A percentile compares a stretch with the other conserved stretches of the same genome.
Conservation (phyloP, 2,329 filamentous ascomycete genomes). For the Cladosporium colombiae region DNA sequence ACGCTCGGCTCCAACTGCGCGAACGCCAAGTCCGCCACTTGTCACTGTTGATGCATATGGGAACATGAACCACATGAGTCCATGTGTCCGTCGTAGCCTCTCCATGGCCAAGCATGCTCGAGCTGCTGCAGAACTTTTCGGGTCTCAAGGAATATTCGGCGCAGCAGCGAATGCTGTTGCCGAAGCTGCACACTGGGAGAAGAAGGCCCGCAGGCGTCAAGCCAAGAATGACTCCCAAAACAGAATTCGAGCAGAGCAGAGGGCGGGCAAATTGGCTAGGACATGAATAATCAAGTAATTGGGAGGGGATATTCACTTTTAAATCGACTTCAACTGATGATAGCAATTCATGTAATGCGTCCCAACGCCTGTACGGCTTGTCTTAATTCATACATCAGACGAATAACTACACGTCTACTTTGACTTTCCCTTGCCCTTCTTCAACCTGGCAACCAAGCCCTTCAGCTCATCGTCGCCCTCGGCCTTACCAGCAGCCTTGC, state of each 20-base stretch:
- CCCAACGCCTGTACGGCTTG: background rate
- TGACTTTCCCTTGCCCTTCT: constrained; percentile 28
- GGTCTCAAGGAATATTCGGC: background rate
- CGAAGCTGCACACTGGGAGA: background rate
- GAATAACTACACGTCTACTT: constrained; percentile 15
- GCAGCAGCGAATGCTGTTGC: background rate
- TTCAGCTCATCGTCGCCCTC: constrained; percentile 29
- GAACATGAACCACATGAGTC: background rate
- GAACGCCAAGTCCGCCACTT: background rate
- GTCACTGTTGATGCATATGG: background rate
- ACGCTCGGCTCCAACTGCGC: background rate
- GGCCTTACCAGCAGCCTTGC: constrained; percentile 41
- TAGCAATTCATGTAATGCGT: background rate
- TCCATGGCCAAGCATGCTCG: background rate
- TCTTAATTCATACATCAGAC: background rate
- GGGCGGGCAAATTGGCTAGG: background rate
- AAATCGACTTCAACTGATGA: background rate
- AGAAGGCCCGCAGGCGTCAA: constrained; percentile 7
- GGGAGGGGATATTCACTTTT: background rate
- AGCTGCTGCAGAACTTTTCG: background rate
- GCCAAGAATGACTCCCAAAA: background rate
- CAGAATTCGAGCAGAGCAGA: background rate
- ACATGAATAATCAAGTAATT: background rate
- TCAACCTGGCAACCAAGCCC: constrained; percentile 35
- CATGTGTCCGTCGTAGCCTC: background rate